A percentile compares a stretch with the other conserved stretches of the same genome.
These are phyloP conservation scores for Sisymbrium altissimum DNA, from an alignment of 345 rosid species.

Conservation along the genomic window DNA sequence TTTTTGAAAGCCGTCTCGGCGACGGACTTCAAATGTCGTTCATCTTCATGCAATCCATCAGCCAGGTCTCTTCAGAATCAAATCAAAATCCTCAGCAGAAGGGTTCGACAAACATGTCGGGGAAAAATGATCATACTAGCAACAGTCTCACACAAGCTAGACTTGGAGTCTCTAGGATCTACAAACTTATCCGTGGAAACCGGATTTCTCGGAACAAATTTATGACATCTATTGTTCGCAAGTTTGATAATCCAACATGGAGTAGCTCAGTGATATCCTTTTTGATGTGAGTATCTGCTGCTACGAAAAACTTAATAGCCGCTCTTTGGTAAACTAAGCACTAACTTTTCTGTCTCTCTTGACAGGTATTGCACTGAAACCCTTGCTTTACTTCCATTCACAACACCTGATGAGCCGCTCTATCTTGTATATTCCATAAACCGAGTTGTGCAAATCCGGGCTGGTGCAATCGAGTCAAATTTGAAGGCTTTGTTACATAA, in stretches of 20 bases:
- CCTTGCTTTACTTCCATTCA: conserved; percentile 89
- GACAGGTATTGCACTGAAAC: conserved; percentile 96
- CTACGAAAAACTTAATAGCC: background rate
- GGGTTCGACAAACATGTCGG: conserved; percentile 43
- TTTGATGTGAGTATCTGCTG: conserved; percentile 63
- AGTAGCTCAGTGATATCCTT: conserved; percentile 63
- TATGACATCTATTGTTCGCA: conserved; percentile 95
- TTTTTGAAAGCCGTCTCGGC: conserved; percentile 95
- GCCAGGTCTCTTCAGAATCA: conserved; percentile 38
- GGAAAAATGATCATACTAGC: conserved; percentile 51
- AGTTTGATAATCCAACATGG: conserved; percentile 83
- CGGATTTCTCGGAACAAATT: conserved; percentile 90
- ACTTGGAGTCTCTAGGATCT: conserved; percentile 93
- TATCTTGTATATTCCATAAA: conserved; percentile 87
- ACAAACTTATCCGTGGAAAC: conserved; percentile 94
- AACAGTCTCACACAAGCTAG: conserved; percentile 79
- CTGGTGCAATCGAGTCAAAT: conserved; percentile 91
- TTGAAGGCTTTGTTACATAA: conserved; percentile 68
- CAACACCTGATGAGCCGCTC: conserved; percentile 96
- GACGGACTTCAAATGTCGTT: conserved; percentile 98
- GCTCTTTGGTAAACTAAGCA: conserved; percentile 2
- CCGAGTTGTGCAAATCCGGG: conserved; percentile 90
- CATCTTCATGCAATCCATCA: conserved; percentile 66
- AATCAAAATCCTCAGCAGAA: conserved; percentile 50
- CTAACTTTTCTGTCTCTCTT: conserved; percentile 24